Percentiles rank a stretch among this genome's conserved stretches.
Conservation (phyloP, 2,329 filamentous ascomycete species). For the Aspergillus quadricinctus region DNA sequence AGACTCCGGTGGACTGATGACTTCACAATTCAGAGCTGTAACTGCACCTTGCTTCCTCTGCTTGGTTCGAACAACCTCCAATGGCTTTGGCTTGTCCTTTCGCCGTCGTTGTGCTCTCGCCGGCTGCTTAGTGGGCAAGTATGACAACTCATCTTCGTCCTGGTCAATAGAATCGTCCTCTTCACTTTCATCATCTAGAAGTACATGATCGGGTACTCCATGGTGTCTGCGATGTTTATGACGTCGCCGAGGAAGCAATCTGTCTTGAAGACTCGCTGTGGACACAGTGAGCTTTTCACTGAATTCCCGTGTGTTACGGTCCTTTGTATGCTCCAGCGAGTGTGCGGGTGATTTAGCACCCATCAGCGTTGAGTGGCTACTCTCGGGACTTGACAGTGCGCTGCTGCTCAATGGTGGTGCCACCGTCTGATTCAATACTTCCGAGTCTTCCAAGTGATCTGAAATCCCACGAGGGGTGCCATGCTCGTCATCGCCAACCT, state of each 20-base stretch:
- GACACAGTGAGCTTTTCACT: slow-evolving; percentile 21
- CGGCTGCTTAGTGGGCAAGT: slow-evolving; percentile 18
- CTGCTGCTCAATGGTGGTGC: slow-evolving; percentile 37
- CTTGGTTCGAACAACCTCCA: slow-evolving; percentile 15
- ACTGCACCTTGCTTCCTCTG: slow-evolving; percentile 2
- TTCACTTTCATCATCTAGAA: slow-evolving; percentile 25
- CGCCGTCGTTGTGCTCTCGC: slow-evolving; percentile 14
- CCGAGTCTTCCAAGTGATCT: slow-evolving; percentile 12
- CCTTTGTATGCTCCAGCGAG: not conserved
- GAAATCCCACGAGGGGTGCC: slow-evolving; percentile 8
- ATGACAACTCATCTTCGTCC: slow-evolving; percentile 37
- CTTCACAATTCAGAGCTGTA: not conserved
- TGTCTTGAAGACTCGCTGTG: slow-evolving; percentile 34
- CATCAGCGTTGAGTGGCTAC: slow-evolving; percentile 5
- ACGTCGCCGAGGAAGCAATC: slow-evolving; percentile 32
- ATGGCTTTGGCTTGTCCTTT: slow-evolving; percentile 16
- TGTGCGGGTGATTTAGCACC: not conserved
- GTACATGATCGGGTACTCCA: slow-evolving; percentile 15
- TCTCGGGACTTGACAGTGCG: slow-evolving; percentile 17
- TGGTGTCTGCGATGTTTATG: slow-evolving; percentile 19
- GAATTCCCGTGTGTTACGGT: slow-evolving; percentile 1
- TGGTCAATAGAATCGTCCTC: slow-evolving; percentile 18
- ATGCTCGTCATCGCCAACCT: not conserved
- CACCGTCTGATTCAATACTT: slow-evolving; percentile 33
- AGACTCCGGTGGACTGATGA: slow-evolving; percentile 5